A percentile compares a stretch with the other conserved stretches of the same genome.
phyloP scores from a whole-genome alignment of 2,329 filamentous ascomycete species.

The Ophiostoma fasciatum region DNA sequence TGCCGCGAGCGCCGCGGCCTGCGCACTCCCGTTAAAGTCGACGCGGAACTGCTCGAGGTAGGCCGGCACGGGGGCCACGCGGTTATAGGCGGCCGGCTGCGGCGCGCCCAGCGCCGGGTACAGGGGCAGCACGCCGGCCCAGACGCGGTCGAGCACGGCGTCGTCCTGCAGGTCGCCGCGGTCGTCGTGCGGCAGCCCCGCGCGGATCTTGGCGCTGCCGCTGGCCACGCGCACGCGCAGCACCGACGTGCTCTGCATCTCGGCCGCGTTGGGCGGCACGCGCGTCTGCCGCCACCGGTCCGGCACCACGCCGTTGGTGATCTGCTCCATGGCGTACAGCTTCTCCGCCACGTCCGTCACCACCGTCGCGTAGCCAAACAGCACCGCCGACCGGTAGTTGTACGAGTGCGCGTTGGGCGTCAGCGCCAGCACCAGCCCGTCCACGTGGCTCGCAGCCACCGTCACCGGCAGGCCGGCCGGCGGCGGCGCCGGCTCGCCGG shows the following conservation, averaged over 20 bases:
- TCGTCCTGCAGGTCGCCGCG: slow-evolving; percentile 30
- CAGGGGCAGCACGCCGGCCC: slow-evolving; percentile 47
- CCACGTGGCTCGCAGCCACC: slow-evolving; percentile 57
- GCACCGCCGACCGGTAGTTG: slow-evolving; percentile 69
- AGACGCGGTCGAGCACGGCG: slow-evolving; percentile 26
- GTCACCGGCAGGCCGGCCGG: slow-evolving; percentile 44
- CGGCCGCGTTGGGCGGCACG: slow-evolving; percentile 53
- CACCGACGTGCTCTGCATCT: slow-evolving; percentile 62
- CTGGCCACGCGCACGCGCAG: slow-evolving; percentile 52
- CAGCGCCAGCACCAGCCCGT: slow-evolving; percentile 66
- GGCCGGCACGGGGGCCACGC: slow-evolving; percentile 40
- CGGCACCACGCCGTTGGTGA: slow-evolving; percentile 60
- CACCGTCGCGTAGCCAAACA: slow-evolving; percentile 58
- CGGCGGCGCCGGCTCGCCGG: slow-evolving; percentile 2
- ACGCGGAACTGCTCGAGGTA: slow-evolving; percentile 37
- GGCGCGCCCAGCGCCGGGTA: slow-evolving; percentile 50
- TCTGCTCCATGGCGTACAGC: slow-evolving; percentile 60
- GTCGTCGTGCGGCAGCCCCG: slow-evolving; percentile 46
- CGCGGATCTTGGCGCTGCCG: slow-evolving; percentile 62
- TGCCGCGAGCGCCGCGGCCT: slow-evolving; percentile 14
- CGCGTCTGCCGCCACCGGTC: slow-evolving; percentile 55
- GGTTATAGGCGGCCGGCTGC: slow-evolving; percentile 43
- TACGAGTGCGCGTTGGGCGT: slow-evolving; percentile 72
- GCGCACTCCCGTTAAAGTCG: slow-evolving; percentile 20
- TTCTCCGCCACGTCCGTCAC: slow-evolving; percentile 58